Evolutionary conservation across 148 eudicot genomes (phyloP), one percentile per base, ranked within the genome.

Genomic region (Rhododendron henanense): DNA sequence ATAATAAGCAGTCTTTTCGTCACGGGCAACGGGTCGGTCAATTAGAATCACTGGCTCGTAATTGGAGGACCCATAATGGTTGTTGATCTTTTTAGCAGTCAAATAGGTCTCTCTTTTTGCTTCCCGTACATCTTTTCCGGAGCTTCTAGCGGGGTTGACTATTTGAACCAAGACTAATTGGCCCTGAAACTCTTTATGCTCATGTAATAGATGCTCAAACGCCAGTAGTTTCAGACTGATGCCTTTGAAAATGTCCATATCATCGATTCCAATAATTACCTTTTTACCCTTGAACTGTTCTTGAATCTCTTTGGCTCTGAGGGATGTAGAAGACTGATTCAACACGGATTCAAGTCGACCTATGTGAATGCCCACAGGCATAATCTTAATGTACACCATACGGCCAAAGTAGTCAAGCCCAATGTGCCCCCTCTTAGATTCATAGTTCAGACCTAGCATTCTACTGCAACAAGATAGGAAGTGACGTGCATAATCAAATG

Each of bases 321-420:
- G 85, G 14, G 91, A 85, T 73, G 95, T 94, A 69, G 78, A 84
- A 41, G 94, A 87, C 86, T 88, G 94, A 84, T 91, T 89, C 37
- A 93, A 85, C 41, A 92, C 95, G 35, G 91, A 91, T 86, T 90
- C 89, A 81, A 93, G 88, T 5, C 92, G 92, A 84, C 93, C 93
- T 81, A 93, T 87, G 76, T 94, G 96, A 86, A 93, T 94, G n/a
- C 96, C 96, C 23, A 94, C 95, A 15, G 95, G 96, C 48, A 93
- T 80, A 57, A 94, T 94, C 85, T 94, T 94, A 16, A 94, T 89
- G 84, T 91, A 94, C 39, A 94, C 95, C n/a, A 93, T 93, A 3
- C 97, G 94, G 4, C 97, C 97, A 90, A 90, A 94, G 84, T 94
- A 94, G 82, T 94, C 97, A 76, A 94, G 87, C 67, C 95, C 97